These are phyloP conservation scores for Huntiella savannae DNA, from an alignment of 2,329 filamentous ascomycete genomes.

Conservation along the genomic window DNA sequence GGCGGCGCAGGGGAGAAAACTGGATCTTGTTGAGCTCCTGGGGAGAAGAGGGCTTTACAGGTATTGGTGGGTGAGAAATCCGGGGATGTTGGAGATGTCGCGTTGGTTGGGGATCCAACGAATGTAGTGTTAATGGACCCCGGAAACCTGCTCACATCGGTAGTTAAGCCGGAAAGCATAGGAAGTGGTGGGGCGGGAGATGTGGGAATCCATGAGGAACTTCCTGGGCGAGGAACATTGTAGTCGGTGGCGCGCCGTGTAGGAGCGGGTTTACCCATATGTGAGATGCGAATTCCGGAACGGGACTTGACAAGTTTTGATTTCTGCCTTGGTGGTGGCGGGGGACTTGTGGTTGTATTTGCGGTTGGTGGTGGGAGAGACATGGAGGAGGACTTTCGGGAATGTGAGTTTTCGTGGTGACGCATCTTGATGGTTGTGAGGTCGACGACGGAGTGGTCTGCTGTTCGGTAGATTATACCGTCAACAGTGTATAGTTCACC, in stretches of 20 bases:
- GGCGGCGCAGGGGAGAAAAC: conserved; percentile 4
- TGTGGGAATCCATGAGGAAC: too few species aligned
- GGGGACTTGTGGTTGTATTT: neutral
- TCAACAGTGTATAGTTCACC: conserved; percentile 7
- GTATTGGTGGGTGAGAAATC: neutral
- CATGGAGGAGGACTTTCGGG: neutral
- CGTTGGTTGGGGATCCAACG: neutral
- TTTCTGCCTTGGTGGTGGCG: neutral
- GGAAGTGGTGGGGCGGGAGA: too few species aligned
- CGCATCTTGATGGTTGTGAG: neutral
- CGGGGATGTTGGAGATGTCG: neutral
- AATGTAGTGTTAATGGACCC: neutral
- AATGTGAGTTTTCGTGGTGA: neutral
- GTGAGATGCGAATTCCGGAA: too few species aligned
- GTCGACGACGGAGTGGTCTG: conserved; percentile 4
- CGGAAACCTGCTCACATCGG: too few species aligned
- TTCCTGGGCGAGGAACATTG: too few species aligned
- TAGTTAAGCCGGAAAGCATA: too few species aligned
- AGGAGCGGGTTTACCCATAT: too few species aligned
- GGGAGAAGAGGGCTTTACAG: neutral
- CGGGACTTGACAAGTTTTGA: too few species aligned
- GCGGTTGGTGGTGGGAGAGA: neutral
- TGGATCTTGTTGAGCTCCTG: neutral
- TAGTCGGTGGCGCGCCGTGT: too few species aligned
- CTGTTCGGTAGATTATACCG: conserved; percentile 6